Conservation (phyloP, 176 grass and related monocot genomes). For the Pontederia paniculata region DNA sequence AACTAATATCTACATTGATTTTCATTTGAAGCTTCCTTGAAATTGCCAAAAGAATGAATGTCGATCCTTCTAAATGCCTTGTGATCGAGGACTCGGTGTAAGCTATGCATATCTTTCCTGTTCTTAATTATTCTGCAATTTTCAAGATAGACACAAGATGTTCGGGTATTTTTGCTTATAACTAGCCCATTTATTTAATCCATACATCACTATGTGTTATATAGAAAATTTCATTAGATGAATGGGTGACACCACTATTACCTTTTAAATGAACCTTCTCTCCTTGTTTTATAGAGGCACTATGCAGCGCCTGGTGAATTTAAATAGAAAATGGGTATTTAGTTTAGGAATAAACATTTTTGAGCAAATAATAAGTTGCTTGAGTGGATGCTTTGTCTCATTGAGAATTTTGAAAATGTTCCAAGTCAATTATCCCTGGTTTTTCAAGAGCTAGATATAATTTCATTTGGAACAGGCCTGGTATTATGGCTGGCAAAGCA, state of each 20-base stretch:
- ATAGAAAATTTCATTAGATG: too few relatives aligned
- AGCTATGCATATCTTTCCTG: slow-evolving; percentile 15
- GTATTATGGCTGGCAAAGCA: slow-evolving; percentile 66
- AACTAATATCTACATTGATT: slow-evolving; percentile 13
- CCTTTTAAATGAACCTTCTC: too few relatives aligned
- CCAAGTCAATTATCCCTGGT: slow-evolving; percentile 1
- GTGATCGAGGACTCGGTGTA: slow-evolving; percentile 93
- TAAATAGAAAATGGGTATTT: too few relatives aligned
- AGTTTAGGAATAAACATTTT: too few relatives aligned
- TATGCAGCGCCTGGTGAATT: too few relatives aligned
- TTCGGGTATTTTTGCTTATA: too few relatives aligned
- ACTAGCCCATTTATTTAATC: too few relatives aligned
- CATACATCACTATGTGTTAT: too few relatives aligned
- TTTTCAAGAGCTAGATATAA: not conserved
- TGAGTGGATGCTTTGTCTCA: too few relatives aligned
- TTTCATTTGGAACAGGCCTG: slow-evolving; percentile 31
- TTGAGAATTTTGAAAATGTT: not conserved
- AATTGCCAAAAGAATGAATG: slow-evolving; percentile 81
- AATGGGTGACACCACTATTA: too few relatives aligned
- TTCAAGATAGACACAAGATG: not conserved
- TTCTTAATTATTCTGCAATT: not conserved
- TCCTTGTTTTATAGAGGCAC: too few relatives aligned
- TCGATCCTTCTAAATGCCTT: slow-evolving; percentile 62
- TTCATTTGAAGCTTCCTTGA: slow-evolving; percentile 69
- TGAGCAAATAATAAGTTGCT: too few relatives aligned